Conservation (phyloP, 2,329 filamentous ascomycete species). For the Cryphonectria carpinicola region DNA sequence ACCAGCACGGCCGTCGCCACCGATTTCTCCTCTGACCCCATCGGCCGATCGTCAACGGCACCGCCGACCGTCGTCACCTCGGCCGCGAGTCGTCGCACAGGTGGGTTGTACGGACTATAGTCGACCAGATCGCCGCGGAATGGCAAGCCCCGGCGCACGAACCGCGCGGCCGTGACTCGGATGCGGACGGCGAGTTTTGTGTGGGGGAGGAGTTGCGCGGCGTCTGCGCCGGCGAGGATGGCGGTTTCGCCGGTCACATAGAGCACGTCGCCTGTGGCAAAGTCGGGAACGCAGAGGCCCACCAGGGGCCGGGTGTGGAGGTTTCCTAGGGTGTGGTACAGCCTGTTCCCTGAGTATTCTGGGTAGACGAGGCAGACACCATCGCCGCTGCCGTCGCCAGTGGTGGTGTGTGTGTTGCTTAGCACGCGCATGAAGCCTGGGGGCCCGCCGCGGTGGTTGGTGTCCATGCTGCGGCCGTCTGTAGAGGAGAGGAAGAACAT, state of each 20-base stretch:
- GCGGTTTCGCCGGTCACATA: conserved; percentile 73
- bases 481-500: conserved; percentile 78
- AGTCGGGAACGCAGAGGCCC: conserved; percentile 75
- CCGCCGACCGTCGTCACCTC: conserved; percentile 49
- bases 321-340: conserved; percentile 86
- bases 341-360: conserved; percentile 81
- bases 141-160: conserved; percentile 67
- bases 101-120: conserved; percentile 79
- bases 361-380: conserved; percentile 69
- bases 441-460: conserved; percentile 78
- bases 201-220: conserved; percentile 65
- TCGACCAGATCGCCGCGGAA: conserved; percentile 66
- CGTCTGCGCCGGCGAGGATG: conserved; percentile 67
- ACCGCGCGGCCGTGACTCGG: conserved; percentile 61
- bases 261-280: conserved; percentile 71
- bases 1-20: conserved; percentile 58
- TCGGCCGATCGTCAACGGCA: background rate
- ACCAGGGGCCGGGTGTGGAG: conserved; percentile 67
- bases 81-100: conserved; percentile 63
- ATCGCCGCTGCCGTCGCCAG: conserved; percentile 39
- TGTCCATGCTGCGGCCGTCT: conserved; percentile 74
- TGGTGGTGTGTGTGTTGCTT: conserved; percentile 46
- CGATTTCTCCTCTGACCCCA: conserved; percentile 14
- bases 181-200: conserved; percentile 76
- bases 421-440: conserved; percentile 74